Evolutionary conservation across 2,329 filamentous ascomycete genomes (phyloP), one percentile per base, ranked within the genome.

Genomic region (Eutypa lata): DNA sequence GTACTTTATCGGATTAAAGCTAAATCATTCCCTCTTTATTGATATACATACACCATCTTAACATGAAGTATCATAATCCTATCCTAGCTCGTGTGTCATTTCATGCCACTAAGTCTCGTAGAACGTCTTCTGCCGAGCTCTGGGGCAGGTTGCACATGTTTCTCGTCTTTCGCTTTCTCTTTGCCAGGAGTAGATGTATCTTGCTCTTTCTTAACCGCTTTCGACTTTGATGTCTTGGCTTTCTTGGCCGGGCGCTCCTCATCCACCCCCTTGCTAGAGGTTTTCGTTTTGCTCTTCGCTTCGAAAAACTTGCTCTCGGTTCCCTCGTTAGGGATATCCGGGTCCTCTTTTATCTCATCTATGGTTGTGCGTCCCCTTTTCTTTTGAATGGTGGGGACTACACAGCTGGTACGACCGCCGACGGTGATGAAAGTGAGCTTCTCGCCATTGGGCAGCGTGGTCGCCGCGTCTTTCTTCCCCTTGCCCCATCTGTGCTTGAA

Each of bases 401-500:
- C 88, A 47, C 92, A 96, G 65, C 90, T 96, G 3, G 94, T 97
- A 45, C 94, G 79, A 2, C 93, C 92, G 0, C 93, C 93, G 0
- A 97, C 93, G 0, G 88, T 97, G 47, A 97, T 72, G 65, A 93
- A 94, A 0, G 86, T 84, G 45, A 97, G 86, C 70, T 88, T 91
- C 57, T 91, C 87, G 0, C 94, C 94, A 58, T 84, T 95, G 0
- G 93, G 93, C 26, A 97, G 72, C 47, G 79, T 81, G 4, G 81
- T 82, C 1, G 79, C 72, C 1, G 83, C 78, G 28, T 80, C 81
- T 66, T 93, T 91, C 66, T 90, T 91, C 19, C 90, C 90, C 66
- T 97, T 96, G 13, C 86, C 84, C 94, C 94, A 97, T 24, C 91
- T 83, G 67, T 95, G 80, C 57, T 89, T 87, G 76, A 96, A 95